Percentiles rank a stretch among this genome's conserved stretches.
These are phyloP conservation scores for Polygonum aviculare DNA, from an alignment of 148 eudicot genomes.

Conservation along the genomic window DNA sequence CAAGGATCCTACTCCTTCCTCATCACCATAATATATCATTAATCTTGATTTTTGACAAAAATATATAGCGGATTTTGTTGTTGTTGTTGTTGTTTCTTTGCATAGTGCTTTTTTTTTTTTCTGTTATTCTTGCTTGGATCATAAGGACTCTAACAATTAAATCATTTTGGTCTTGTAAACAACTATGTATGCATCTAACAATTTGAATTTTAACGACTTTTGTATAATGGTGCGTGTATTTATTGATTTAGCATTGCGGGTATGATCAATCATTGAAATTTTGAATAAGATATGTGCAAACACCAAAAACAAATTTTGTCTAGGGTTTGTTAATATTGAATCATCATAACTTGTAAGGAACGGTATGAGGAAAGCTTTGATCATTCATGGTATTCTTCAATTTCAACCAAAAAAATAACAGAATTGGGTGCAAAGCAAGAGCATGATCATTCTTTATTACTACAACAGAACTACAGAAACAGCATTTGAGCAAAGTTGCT, in stretches of 20 bases:
- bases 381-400: no score
- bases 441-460: neutral
- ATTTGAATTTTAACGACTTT: no score
- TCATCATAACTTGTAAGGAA: no score
- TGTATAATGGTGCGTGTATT: neutral
- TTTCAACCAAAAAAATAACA: no score
- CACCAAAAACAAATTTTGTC: no score
- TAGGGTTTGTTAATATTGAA: no score
- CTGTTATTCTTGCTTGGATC: no score
- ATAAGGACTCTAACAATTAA: no score
- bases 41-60: neutral
- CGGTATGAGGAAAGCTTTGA: no score
- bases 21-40: neutral
- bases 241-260: neutral
- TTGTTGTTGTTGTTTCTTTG: neutral
- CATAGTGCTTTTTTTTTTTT: neutral
- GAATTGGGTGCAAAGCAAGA: neutral
- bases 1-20: neutral
- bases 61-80: neutral
- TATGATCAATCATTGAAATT: neutral
- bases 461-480: neutral
- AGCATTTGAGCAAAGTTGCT: neutral
- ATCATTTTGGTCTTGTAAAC: no score
- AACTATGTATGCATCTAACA: no score
- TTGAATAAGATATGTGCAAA: no score